A percentile compares a stretch with the other conserved stretches of the same genome.
phyloP scores from a whole-genome alignment of 352 stramenopile species.

The Phytophthora kernoviae region DNA sequence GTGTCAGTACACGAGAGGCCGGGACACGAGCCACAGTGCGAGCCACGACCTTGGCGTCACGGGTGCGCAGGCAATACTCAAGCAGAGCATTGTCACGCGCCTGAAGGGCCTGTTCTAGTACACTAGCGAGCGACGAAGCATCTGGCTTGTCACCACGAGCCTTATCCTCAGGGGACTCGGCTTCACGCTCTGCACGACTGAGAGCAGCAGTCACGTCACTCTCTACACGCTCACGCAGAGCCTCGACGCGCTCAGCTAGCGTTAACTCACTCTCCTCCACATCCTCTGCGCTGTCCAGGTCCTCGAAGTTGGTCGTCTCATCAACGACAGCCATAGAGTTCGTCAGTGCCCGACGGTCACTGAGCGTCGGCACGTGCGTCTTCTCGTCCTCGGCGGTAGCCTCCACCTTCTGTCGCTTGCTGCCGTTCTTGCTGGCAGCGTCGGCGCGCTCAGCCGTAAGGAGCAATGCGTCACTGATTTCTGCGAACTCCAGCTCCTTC shows the following conservation, averaged over 20 bases:
- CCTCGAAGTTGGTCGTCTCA: slow-evolving; percentile 64
- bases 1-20: slow-evolving; percentile 72
- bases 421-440: slow-evolving; percentile 38
- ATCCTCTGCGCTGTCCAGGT: slow-evolving; percentile 48
- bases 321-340: slow-evolving; percentile 70
- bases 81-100: slow-evolving; percentile 88
- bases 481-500: slow-evolving; percentile 52
- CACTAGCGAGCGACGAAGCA: slow-evolving; percentile 79
- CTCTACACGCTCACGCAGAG: slow-evolving; percentile 77
- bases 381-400: slow-evolving; percentile 50
- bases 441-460: slow-evolving; percentile 43
- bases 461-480: slow-evolving; percentile 72
- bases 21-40: slow-evolving; percentile 81
- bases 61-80: slow-evolving; percentile 82
- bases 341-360: slow-evolving; percentile 59
- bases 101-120: slow-evolving; percentile 85
- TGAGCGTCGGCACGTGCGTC: slow-evolving; percentile 76
- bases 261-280: slow-evolving; percentile 68
- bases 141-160: slow-evolving; percentile 58
- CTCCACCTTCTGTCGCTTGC: slow-evolving; percentile 70
- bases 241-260: slow-evolving; percentile 77
- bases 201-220: slow-evolving; percentile 69
- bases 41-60: slow-evolving; percentile 74
- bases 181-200: slow-evolving; percentile 47
- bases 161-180: slow-evolving; percentile 41